phyloP scores from a whole-genome alignment of 2,329 filamentous ascomycete genomes.

The Penicillium sp. region DNA sequence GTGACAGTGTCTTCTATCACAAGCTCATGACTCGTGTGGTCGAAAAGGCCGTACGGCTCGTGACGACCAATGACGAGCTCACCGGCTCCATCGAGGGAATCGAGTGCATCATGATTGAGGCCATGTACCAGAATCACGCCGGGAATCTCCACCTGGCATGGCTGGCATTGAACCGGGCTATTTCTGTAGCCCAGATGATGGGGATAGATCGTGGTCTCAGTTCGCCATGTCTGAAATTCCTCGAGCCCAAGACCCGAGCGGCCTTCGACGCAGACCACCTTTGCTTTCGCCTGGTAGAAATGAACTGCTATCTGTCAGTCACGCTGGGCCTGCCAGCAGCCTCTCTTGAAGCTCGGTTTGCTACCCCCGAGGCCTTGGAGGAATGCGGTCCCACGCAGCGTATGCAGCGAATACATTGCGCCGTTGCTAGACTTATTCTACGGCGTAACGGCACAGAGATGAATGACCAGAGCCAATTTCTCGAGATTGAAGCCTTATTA shows the following conservation, averaged over 20 bases:
- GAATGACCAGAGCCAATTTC: conserved; percentile 42
- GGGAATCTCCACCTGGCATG: conserved; percentile 45
- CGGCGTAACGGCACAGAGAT: conserved; percentile 45
- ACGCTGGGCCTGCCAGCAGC: conserved; percentile 44
- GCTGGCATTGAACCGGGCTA: conserved; percentile 40
- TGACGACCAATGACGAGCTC: conserved; percentile 43
- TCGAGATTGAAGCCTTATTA: conserved; percentile 49
- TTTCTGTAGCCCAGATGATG: conserved; percentile 44
- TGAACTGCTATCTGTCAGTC: conserved; percentile 43
- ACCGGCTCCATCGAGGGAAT: conserved; percentile 41
- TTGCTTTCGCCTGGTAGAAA: conserved; percentile 41
- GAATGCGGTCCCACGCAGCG: conserved; percentile 42
- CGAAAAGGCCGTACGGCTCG: conserved; percentile 30
- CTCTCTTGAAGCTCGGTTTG: conserved; percentile 34
- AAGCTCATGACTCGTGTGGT: conserved; percentile 29
- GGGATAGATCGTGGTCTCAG: conserved; percentile 38
- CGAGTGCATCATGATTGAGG: conserved; percentile 46
- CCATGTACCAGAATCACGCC: conserved; percentile 38
- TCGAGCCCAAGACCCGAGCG: conserved; percentile 28
- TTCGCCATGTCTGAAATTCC: conserved; percentile 34
- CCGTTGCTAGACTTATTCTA: conserved; percentile 48
- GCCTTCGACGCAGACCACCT: conserved; percentile 30
- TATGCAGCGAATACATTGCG: conserved; percentile 49
- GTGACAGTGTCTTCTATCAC: conserved; percentile 20
- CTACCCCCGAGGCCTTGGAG: conserved; percentile 26